These are phyloP conservation scores for Coniosporium tulheliwenetii DNA, from an alignment of 2,329 filamentous ascomycete species.

Conservation along the genomic window DNA sequence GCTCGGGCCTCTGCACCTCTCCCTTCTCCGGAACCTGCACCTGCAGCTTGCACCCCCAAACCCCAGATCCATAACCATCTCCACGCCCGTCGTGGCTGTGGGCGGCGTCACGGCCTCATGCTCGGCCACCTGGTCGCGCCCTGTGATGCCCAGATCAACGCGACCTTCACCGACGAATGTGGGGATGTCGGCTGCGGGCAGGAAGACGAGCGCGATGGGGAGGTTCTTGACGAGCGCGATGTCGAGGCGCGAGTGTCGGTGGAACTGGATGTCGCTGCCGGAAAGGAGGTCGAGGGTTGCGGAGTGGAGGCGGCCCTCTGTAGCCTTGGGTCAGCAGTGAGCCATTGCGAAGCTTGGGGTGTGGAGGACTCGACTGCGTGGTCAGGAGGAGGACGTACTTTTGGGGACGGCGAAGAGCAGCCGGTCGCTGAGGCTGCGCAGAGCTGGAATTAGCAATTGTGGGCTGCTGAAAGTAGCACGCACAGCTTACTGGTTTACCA, in stretches of 20 bases:
- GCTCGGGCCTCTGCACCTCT: constrained; percentile 47
- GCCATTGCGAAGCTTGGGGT: constrained; percentile 1
- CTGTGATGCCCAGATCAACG: constrained; percentile 89
- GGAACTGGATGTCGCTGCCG: constrained; percentile 92
- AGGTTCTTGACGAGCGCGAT: constrained; percentile 97
- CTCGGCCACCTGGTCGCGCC: constrained; percentile 81
- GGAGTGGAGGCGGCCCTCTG: constrained; percentile 87
- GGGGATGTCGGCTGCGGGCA: constrained; percentile 92
- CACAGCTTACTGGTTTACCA: constrained; percentile 22
- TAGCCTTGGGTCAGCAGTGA: constrained; percentile 2
- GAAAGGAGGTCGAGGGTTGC: constrained; percentile 78
- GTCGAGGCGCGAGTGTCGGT: constrained; percentile 84
- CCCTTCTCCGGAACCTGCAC: constrained; percentile 94
- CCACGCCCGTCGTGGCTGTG: constrained; percentile 39
- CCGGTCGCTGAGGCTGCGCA: constrained; percentile 68
- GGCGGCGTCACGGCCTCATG: constrained; percentile 52
- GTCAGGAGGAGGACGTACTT: constrained; percentile 60
- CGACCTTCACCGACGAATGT: constrained; percentile 92
- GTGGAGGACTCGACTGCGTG: constrained; percentile 1
- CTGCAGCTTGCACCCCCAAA: constrained; percentile 88
- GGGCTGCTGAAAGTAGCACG: constrained; percentile 5
- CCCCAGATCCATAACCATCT: constrained; percentile 76
- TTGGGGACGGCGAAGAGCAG: constrained; percentile 96
- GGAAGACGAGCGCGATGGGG: constrained; percentile 87
- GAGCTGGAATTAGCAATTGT: constrained; percentile 22